These are phyloP conservation scores for Erigeron philadelphicus DNA, from an alignment of 140 eudicot species.

Conservation along the genomic window DNA sequence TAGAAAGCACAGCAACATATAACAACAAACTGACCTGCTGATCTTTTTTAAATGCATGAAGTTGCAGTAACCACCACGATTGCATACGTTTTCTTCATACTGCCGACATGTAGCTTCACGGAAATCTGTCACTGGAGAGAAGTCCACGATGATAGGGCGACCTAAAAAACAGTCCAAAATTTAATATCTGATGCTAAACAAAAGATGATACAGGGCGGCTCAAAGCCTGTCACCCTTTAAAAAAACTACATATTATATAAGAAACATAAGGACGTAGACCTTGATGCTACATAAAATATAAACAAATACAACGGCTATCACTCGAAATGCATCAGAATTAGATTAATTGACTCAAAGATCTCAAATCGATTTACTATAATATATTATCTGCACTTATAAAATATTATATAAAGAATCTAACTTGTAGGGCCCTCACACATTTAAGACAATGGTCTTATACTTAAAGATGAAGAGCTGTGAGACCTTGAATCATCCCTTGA, in stretches of 20 bases:
- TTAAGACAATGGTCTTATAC: too few species aligned
- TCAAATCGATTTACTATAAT: too few species aligned
- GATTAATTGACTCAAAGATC: too few species aligned
- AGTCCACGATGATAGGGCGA: constrained; percentile 92
- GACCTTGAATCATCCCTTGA: too few species aligned
- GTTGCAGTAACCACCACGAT: constrained; percentile 95
- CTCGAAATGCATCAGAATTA: too few species aligned
- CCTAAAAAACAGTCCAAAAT: constrained; percentile 33
- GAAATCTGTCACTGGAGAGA: constrained; percentile 93
- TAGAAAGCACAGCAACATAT: not conserved
- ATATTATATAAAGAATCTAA: too few species aligned
- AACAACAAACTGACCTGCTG: constrained; percentile 47
- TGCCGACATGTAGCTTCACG: constrained; percentile 98
- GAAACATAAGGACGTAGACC: not conserved
- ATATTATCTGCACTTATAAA: too few species aligned
- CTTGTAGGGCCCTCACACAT: too few species aligned
- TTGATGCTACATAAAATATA: not conserved
- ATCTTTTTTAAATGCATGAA: constrained; percentile 96
- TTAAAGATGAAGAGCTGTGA: too few species aligned
- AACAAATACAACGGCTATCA: not conserved
- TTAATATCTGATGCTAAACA: constrained; percentile 16
- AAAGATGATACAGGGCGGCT: constrained; percentile 2
- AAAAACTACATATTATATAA: too few species aligned
- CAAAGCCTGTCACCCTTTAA: not conserved
- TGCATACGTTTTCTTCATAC: constrained; percentile 93